Evolutionary conservation across 495 filamentous ascomycete species (phyloP).

Genomic region (Acidiella bohemica): DNA sequence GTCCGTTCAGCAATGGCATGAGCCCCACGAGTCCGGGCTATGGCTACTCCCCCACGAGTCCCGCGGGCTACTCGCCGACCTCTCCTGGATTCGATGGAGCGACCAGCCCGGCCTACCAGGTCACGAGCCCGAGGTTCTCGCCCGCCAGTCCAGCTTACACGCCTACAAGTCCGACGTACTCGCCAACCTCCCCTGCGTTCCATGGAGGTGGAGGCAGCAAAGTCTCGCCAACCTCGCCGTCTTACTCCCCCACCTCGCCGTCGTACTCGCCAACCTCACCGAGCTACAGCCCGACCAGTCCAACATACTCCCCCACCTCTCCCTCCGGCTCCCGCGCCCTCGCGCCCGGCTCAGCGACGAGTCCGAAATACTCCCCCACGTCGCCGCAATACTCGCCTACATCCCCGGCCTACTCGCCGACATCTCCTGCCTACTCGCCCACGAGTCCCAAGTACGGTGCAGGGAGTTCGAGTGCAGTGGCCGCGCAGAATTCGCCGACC

Average conservation of each 20-base stretch:
- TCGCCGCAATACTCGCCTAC: constrained; percentile 66
- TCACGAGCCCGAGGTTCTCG: constrained; percentile 53
- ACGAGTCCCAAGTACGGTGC: constrained; percentile 23
- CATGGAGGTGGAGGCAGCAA: constrained; percentile 30
- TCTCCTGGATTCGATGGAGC: constrained; percentile 26
- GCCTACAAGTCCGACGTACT: constrained; percentile 33
- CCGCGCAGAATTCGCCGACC: constrained; percentile 43
- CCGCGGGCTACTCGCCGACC: constrained; percentile 56
- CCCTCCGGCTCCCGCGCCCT: constrained; percentile 26
- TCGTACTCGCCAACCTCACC: constrained; percentile 65
- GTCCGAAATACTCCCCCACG: constrained; percentile 33
- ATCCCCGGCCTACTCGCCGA: constrained; percentile 48
- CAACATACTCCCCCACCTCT: constrained; percentile 27
- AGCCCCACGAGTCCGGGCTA: constrained; percentile 64
- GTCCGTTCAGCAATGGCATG: constrained; percentile 55
- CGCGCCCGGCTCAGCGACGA: constrained; percentile 32
- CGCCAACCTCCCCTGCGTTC: constrained; percentile 50
- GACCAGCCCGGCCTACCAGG: constrained; percentile 35
- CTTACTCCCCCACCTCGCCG: constrained; percentile 52
- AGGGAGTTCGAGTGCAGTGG: constrained; percentile 9
- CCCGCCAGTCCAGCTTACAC: constrained; percentile 31
- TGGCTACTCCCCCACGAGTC: constrained; percentile 62
- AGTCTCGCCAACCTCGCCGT: constrained; percentile 34
- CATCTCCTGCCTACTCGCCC: constrained; percentile 34
- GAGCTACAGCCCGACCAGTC: constrained; percentile 62